phyloP scores from a whole-genome alignment of 2,329 filamentous ascomycete species.

The Colletotrichum shisoi region DNA sequence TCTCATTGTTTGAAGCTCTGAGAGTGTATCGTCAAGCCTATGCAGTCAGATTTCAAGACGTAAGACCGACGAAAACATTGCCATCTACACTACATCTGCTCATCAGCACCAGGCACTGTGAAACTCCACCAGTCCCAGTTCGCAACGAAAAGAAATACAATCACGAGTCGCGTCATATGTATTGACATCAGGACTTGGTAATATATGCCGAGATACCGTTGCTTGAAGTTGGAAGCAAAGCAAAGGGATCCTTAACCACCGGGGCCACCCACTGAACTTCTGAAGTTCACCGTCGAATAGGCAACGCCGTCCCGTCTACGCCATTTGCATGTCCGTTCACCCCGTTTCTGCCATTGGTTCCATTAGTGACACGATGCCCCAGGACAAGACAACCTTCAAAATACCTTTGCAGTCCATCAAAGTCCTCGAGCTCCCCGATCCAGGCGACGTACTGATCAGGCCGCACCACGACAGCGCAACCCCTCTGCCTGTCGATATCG shows the following conservation, averaged over 20 bases:
- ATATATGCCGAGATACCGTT: too few relatives aligned
- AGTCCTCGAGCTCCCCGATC: constrained; percentile 51
- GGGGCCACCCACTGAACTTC: background rate
- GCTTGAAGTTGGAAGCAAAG: rapidly evolving
- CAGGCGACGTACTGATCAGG: constrained; percentile 73
- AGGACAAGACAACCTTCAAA: constrained; percentile 46
- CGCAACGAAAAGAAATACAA: too few relatives aligned
- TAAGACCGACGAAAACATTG: too few relatives aligned
- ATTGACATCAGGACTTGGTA: background rate
- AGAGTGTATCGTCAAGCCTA: too few relatives aligned
- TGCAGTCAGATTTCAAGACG: too few relatives aligned
- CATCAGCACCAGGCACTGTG: too few relatives aligned
- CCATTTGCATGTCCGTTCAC: background rate
- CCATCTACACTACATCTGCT: too few relatives aligned
- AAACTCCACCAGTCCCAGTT: too few relatives aligned
- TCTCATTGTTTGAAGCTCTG: too few relatives aligned
- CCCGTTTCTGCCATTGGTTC: constrained; percentile 10
- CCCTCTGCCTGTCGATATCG: constrained; percentile 63
- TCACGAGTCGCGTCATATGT: too few relatives aligned
- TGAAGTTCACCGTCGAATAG: background rate
- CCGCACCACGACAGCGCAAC: constrained; percentile 66
- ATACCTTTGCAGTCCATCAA: constrained; percentile 48
- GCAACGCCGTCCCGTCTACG: background rate
- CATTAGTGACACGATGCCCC: background rate
- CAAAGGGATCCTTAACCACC: too few relatives aligned